Percentiles rank a stretch among this genome's conserved stretches.
phyloP scores from a whole-genome alignment of 2,329 filamentous ascomycete species.

The Hypoxylon sp. region DNA sequence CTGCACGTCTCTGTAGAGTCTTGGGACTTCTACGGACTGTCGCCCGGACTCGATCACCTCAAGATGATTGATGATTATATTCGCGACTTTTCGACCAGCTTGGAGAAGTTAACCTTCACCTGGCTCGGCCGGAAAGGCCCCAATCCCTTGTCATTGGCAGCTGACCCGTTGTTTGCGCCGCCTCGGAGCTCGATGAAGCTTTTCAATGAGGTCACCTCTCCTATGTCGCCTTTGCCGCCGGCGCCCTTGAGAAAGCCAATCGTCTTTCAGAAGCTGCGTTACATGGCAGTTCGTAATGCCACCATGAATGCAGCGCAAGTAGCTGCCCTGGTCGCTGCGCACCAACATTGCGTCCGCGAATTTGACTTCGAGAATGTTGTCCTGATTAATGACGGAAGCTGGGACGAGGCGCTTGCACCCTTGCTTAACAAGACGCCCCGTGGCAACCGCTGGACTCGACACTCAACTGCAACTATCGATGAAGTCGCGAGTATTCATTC shows the following conservation, averaged over 20 bases:
- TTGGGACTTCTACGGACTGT: constrained; percentile 71
- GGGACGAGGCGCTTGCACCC: constrained; percentile 85
- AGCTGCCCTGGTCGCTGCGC: constrained; percentile 72
- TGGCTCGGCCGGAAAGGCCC: constrained; percentile 81
- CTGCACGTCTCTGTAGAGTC: constrained; percentile 79
- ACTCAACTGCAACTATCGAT: constrained; percentile 54
- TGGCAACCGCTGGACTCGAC: constrained; percentile 58
- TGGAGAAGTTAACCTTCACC: constrained; percentile 79
- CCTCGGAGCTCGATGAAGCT: constrained; percentile 66
- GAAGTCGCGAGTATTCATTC: constrained; percentile 46
- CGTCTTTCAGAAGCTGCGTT: constrained; percentile 74
- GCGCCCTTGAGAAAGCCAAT: constrained; percentile 66
- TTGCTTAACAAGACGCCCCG: constrained; percentile 65
- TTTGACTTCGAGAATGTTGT: constrained; percentile 84
- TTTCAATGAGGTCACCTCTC: constrained; percentile 72
- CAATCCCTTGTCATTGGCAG: constrained; percentile 76
- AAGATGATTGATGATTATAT: constrained; percentile 87
- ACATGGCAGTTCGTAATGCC: constrained; percentile 78
- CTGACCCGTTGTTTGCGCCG: constrained; percentile 76
- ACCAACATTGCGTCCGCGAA: constrained; percentile 76
- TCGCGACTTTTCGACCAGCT: constrained; percentile 71
- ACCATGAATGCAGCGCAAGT: constrained; percentile 79
- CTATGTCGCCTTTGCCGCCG: constrained; percentile 71
- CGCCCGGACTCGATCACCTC: constrained; percentile 74
- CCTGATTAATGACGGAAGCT: constrained; percentile 75